Evolutionary conservation across 441 rosid genomes (phyloP), one percentile per base, ranked within the genome.

Genomic region (Pelargonium australe): DNA sequence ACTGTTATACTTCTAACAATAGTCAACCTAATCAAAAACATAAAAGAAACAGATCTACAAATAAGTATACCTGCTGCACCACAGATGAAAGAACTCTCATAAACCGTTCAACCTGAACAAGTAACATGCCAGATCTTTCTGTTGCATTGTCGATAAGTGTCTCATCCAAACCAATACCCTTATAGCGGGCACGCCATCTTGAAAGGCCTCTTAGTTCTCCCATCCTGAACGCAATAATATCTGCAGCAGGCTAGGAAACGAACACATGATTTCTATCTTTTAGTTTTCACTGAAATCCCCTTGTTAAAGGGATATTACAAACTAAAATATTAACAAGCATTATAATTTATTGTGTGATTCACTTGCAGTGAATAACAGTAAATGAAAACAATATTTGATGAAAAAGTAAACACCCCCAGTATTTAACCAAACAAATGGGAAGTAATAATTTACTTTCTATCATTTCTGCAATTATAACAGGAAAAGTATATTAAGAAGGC

Each of bases 131-230:
- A 63, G 86, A 79, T 70, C 83, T 89, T 79, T 94, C 97, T 66
- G 89, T 82, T 70, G 95, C 98, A 72, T 70, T 74, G 70, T 77
- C 78, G 43, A 87, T 82, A 73, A 89, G 93, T 60, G 45, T 78
- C 83, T 91, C 97, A 74, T 89, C 92, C 79, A 94, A 82, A 67
- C 98, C 97, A 78, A 94, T 88, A 72, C 80, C 91, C 70, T 80
- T 82, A 79, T 78, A 91, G 44, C 86, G 89, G 71, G 96, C 89
- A 74, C 86, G 95, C 97, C 98, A 94, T 82, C 90, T 86, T 57
- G 97, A 94, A 75, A 89, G 93, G 58, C 96, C 96, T 82, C 85
- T 86, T 66, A 94, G 82, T 82, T 94, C 97, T 79, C 96, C 98
- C 87, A 94, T 83, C 81, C 97, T 88, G 69, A 94, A 94, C 72